phyloP scores from a whole-genome alignment of 495 filamentous ascomycete genomes.

The Hypoxylon intermedium region DNA sequence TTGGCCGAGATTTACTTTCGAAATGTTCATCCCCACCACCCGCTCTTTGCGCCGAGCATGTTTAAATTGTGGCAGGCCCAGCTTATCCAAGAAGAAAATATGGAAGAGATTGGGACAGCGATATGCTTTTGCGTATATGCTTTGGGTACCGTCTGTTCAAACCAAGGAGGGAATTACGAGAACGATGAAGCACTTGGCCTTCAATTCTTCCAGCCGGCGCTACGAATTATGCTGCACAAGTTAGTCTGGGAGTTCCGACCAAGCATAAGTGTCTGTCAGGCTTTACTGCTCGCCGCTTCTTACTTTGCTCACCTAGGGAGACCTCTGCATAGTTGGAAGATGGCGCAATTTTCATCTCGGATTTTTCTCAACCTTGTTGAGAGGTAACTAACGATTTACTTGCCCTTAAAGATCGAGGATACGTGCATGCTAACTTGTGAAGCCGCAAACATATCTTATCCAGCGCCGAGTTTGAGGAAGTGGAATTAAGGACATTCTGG shows the following conservation, averaged over 20 bases:
- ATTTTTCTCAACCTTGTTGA: constrained; percentile 41
- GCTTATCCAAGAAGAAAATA: constrained; percentile 37
- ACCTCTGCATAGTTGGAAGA: constrained; percentile 47
- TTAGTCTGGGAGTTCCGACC: constrained; percentile 45
- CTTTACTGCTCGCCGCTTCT: constrained; percentile 45
- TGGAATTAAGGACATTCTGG: constrained; percentile 45
- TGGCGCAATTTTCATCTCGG: constrained; percentile 44
- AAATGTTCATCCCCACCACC: constrained; percentile 45
- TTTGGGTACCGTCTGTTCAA: constrained; percentile 37
- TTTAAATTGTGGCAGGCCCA: constrained; percentile 41
- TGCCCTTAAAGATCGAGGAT: background rate
- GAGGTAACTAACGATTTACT: constrained; percentile 33
- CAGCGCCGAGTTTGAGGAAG: constrained; percentile 40
- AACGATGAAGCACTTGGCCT: constrained; percentile 40
- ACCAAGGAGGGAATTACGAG: constrained; percentile 26
- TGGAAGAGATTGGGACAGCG: constrained; percentile 38
- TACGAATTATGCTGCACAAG: constrained; percentile 43
- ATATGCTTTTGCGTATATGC: constrained; percentile 50
- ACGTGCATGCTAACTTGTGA: constrained; percentile 21
- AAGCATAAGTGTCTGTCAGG: constrained; percentile 41
- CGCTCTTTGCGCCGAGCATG: constrained; percentile 40
- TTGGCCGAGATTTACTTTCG: constrained; percentile 43
- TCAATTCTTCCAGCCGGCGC: constrained; percentile 46
- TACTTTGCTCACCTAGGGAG: constrained; percentile 48
- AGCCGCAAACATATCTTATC: constrained; percentile 34